Evolutionary conservation across 2,329 filamentous ascomycete species (phyloP).

Genomic region (Microascus cirrosus): DNA sequence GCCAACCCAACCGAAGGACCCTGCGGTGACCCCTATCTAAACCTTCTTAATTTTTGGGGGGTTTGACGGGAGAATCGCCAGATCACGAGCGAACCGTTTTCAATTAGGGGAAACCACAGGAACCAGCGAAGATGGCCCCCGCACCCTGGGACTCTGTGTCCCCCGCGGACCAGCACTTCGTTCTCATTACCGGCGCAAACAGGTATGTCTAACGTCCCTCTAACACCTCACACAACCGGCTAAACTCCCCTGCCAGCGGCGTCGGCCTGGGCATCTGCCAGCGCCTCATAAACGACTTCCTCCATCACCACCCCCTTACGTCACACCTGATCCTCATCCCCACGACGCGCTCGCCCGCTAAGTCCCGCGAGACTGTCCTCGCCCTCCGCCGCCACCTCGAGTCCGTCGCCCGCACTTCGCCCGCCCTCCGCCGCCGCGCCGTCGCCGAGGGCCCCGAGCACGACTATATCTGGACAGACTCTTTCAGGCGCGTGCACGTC

Average conservation of each 20-base stretch:
- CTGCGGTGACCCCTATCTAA: neutral
- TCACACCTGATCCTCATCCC: constrained; percentile 70
- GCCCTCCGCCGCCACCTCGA: constrained; percentile 53
- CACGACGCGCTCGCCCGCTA: constrained; percentile 66
- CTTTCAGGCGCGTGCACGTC: constrained; percentile 43
- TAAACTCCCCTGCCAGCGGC: constrained; percentile 43
- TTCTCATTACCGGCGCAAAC: constrained; percentile 77
- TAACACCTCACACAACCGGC: neutral
- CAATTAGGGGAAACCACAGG: neutral
- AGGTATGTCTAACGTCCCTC: constrained; percentile 42
- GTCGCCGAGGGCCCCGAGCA: constrained; percentile 17
- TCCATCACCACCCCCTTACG: constrained; percentile 51
- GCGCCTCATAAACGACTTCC: constrained; percentile 83
- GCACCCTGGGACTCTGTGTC: constrained; percentile 25
- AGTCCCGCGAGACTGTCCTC: constrained; percentile 61
- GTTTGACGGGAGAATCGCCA: neutral
- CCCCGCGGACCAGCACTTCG: constrained; percentile 39
- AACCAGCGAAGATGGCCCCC: constrained; percentile 1
- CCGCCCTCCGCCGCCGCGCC: constrained; percentile 22
- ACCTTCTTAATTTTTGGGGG: neutral
- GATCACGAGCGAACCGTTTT: neutral
- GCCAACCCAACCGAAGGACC: too few relatives aligned
- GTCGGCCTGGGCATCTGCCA: constrained; percentile 76
- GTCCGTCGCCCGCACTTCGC: constrained; percentile 26
- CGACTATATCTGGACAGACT: constrained; percentile 21